Percentiles rank a stretch among this genome's conserved stretches.
Evolutionary conservation across 257 asterid species (phyloP).

Genomic region (Solanum rostratum): DNA sequence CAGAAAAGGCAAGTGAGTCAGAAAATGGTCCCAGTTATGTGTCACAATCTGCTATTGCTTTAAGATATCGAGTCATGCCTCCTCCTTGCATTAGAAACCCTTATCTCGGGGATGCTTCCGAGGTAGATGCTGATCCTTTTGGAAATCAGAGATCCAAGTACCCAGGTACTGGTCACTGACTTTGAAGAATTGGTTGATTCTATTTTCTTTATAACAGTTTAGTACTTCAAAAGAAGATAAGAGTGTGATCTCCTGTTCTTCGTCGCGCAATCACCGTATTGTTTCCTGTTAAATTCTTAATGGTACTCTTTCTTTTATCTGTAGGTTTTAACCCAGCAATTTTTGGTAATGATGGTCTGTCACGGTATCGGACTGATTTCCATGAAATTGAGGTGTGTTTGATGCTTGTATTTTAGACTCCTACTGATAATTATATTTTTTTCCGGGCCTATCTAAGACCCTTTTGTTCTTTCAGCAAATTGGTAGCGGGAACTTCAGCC

Average conservation of each 20-base stretch:
- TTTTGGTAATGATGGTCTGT: constrained; percentile 62
- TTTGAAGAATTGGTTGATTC: neutral
- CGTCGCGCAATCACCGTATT: neutral
- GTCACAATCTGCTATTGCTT: constrained; percentile 94
- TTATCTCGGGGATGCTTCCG: constrained; percentile 40
- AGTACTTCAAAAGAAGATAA: neutral
- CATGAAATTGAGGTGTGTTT: constrained; percentile 66
- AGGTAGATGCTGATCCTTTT: constrained; percentile 50
- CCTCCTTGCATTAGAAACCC: constrained; percentile 95
- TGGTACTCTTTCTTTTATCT: neutral
- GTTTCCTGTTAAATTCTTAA: neutral
- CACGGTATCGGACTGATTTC: constrained; percentile 78
- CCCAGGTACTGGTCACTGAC: constrained; percentile 42
- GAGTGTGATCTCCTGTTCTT: neutral
- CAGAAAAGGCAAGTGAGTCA: constrained; percentile 16
- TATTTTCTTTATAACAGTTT: neutral
- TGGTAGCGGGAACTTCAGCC: constrained; percentile 79
- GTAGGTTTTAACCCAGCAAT: constrained; percentile 48
- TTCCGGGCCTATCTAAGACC: neutral
- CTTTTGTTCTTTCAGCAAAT: constrained; percentile 43
- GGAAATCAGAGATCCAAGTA: constrained; percentile 66
- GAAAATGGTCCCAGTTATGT: constrained; percentile 50
- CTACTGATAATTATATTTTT: neutral
- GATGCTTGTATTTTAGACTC: neutral
- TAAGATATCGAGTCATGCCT: constrained; percentile 94